Percentiles rank a stretch among this genome's conserved stretches.
phyloP scores from a whole-genome alignment of 495 filamentous ascomycete species.

The Elaphomyces granulatus region DNA sequence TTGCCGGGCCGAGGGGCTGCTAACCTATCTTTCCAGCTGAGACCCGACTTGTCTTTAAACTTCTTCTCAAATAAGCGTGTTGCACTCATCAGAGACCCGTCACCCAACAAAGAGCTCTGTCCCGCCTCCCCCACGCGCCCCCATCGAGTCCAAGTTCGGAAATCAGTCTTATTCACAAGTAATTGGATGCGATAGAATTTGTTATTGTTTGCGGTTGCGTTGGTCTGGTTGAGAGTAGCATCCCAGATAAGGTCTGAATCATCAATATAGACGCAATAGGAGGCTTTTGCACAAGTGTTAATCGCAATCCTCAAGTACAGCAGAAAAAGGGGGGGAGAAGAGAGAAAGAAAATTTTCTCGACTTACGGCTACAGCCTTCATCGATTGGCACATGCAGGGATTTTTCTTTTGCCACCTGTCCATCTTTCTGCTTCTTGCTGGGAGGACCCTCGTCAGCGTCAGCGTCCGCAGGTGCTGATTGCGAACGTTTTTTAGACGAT shows the following conservation, averaged over 20 bases:
- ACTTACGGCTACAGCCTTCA: slow-evolving; percentile 26
- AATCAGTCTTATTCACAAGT: slow-evolving; percentile 20
- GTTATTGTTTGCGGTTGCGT: slow-evolving; percentile 45
- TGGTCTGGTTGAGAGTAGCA: slow-evolving; percentile 36
- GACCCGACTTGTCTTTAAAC: slow-evolving; percentile 66
- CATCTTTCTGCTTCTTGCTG: slow-evolving; percentile 29
- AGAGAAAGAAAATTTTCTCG: slow-evolving; percentile 16
- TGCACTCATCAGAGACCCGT: slow-evolving; percentile 31
- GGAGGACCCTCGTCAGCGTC: slow-evolving; percentile 10
- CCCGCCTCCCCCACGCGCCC: slow-evolving; percentile 66
- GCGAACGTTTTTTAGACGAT: not conserved
- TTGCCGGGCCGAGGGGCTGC: slow-evolving; percentile 45
- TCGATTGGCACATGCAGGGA: slow-evolving; percentile 36
- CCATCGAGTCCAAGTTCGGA: slow-evolving; percentile 55
- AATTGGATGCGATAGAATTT: slow-evolving; percentile 59
- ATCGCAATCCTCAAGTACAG: not conserved
- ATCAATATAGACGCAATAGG: slow-evolving; percentile 49
- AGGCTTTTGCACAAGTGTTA: slow-evolving; percentile 6
- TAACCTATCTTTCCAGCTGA: slow-evolving; percentile 48
- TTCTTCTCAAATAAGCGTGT: slow-evolving; percentile 47
- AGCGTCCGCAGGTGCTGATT: not conserved
- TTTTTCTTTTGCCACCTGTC: slow-evolving; percentile 27
- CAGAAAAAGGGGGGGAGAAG: slow-evolving; percentile 1
- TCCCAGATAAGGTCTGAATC: slow-evolving; percentile 45
- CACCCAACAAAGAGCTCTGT: slow-evolving; percentile 35